Evolutionary conservation across 1,139 yeast genomes (phyloP).

Genomic region (Yamadazyma diospyri): DNA sequence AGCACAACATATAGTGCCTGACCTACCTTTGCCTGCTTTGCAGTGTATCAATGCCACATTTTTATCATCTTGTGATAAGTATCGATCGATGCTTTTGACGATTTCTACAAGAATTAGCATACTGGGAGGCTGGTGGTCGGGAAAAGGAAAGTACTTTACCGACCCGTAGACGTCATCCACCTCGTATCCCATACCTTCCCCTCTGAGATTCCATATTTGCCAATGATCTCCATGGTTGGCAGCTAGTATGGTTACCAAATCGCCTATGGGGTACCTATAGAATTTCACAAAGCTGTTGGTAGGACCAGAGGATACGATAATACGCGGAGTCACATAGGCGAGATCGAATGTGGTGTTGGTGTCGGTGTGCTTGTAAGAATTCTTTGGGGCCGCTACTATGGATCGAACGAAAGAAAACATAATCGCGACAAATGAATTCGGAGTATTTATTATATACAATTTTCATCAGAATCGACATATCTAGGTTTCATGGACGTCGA

Average conservation of each 20-base stretch:
- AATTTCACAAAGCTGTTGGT: slow-evolving; percentile 42
- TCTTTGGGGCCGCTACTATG: slow-evolving; percentile 14
- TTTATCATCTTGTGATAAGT: slow-evolving; percentile 22
- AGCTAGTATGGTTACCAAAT: slow-evolving; percentile 49
- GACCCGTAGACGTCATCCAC: slow-evolving; percentile 32
- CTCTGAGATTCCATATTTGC: slow-evolving; percentile 72
- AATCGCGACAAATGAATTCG: slow-evolving; percentile 1
- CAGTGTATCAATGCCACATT: slow-evolving; percentile 79
- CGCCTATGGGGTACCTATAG: slow-evolving; percentile 54
- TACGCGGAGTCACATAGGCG: slow-evolving; percentile 56
- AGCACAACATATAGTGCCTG: slow-evolving; percentile 75
- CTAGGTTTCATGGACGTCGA: neutral
- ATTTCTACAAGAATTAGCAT: slow-evolving; percentile 45
- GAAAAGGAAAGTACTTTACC: slow-evolving; percentile 49
- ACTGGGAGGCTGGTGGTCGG: slow-evolving; percentile 80
- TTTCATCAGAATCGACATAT: too few relatives aligned
- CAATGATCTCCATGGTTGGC: slow-evolving; percentile 52
- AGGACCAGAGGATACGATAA: slow-evolving; percentile 77
- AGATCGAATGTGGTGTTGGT: slow-evolving; percentile 43
- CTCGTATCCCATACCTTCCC: slow-evolving; percentile 53
- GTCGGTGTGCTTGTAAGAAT: slow-evolving; percentile 6
- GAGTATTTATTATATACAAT: slow-evolving; percentile 5
- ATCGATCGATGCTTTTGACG: slow-evolving; percentile 45
- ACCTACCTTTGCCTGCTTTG: slow-evolving; percentile 88
- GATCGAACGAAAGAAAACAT: slow-evolving; percentile 17